These are phyloP conservation scores for Coniophora puteana DNA, from an alignment of 1,284 basidiomycete genomes.

Conservation along the genomic window DNA sequence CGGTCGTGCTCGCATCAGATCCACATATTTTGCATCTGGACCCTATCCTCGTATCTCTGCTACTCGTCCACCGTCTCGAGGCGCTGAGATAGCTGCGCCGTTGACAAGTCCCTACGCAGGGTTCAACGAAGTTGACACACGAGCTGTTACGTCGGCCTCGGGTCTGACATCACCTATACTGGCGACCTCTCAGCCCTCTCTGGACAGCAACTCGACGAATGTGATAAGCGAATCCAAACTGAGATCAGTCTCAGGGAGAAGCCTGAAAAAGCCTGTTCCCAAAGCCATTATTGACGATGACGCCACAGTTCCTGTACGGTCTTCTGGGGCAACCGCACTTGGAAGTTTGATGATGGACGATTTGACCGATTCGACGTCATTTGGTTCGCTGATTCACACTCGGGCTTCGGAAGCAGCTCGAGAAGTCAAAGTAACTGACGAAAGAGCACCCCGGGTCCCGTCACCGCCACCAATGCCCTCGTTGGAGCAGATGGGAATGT, in stretches of 20 bases:
- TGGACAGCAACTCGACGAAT: conserved; percentile 70
- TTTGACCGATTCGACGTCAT: conserved; percentile 36
- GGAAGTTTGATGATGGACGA: conserved; percentile 61
- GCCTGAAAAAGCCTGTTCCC: conserved; percentile 31
- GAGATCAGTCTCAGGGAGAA: conserved; percentile 20
- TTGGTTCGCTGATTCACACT: conserved; percentile 31
- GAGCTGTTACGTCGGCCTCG: conserved; percentile 50
- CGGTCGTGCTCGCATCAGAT: conserved; percentile 62
- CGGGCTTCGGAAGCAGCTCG: conserved; percentile 22
- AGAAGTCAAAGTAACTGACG: conserved; percentile 29
- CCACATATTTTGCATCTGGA: conserved; percentile 58
- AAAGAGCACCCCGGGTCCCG: conserved; percentile 72
- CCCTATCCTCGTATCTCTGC: conserved; percentile 51
- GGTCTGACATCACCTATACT: conserved; percentile 43
- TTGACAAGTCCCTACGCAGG: too few species aligned
- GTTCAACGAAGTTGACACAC: conserved; percentile 43
- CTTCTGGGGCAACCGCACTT: conserved; percentile 43
- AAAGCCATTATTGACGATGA: conserved; percentile 14
- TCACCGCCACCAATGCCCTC: conserved; percentile 73
- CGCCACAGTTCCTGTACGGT: conserved; percentile 22
- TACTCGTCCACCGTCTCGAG: conserved; percentile 30
- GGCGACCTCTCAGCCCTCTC: conserved; percentile 50
- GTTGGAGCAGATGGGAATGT: conserved; percentile 70
- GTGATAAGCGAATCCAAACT: conserved; percentile 42
- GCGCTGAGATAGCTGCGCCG: too few species aligned